Evolutionary conservation across 352 stramenopile species (phyloP), one percentile per base, ranked within the genome.

Genomic region (Phytophthora pinifolia): DNA sequence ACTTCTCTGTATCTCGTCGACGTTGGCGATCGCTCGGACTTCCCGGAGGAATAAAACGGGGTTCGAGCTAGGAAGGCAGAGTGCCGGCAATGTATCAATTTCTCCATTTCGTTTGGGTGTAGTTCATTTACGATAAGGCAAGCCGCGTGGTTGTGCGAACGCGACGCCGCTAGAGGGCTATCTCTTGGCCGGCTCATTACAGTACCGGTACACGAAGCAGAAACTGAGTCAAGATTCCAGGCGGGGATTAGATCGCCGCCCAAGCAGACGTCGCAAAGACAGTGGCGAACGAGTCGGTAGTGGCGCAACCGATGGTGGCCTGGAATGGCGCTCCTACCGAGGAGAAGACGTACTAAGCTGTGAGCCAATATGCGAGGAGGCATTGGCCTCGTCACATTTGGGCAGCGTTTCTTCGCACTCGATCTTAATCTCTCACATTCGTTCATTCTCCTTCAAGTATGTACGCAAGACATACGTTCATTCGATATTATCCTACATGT

Each of bases 21-120:
- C 20, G 44, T 54, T 29, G 33, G 12, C 35, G 38, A 41, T 53
- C 54, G 57, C 58, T 62, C 58, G 42, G 25, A 22, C 18, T 32
- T 66, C 51, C 50, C 58, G 51, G 58, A 62, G 35, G 51, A 66
- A 66, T 66, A 62, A 63, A 63, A 67, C 46, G 59, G n/a, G 52
- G 59, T 59, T 43, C 36, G 53, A 59, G 59, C 59, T 59, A 67
- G 25, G 35, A 50, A 60, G 56, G 43, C 56, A 54, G 29, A 10
- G 17, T 51, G 51, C 46, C 46, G 55, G 53, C 47, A 67, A 63
- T 63, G 39, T 51, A 63, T 67, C 34, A 57, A 12, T 37, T 62
- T 54, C 20, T 59, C 14, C 31, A 47, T 47, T 34, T 7, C 15
- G 8, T 52, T 46, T 51, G 13, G 22, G 37, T 35, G 9, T 48